Percentiles rank a stretch among this genome's conserved stretches.
These are phyloP conservation scores for Plasmodium knowlesi DNA, from an alignment of 169 alveolate species.

Conservation along the genomic window DNA sequence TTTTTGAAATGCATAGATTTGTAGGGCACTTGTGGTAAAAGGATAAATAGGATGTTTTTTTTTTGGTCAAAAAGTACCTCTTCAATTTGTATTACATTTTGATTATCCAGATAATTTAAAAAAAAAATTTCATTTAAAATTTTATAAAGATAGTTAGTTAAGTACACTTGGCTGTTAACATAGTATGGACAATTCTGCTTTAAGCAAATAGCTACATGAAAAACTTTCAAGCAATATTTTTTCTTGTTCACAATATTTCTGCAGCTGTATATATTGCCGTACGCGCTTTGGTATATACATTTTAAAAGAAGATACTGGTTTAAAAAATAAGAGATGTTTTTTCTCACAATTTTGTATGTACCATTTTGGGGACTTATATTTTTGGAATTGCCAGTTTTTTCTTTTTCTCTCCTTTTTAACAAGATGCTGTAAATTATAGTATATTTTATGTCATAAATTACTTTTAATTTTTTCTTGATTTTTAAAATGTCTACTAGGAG, in stretches of 20 bases:
- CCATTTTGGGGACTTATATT: neutral
- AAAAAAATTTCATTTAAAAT: conserved; percentile 60
- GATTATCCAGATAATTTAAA: conserved; percentile 43
- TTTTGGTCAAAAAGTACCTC: conserved; percentile 45
- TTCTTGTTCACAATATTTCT: conserved; percentile 39
- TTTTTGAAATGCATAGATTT: conserved; percentile 70
- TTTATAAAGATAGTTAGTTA: conserved; percentile 46
- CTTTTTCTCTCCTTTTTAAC: conserved; percentile 17
- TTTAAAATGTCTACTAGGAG: conserved; percentile 45
- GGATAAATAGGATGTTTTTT: conserved; percentile 16
- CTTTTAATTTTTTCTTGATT: conserved; percentile 40
- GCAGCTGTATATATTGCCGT: conserved; percentile 47
- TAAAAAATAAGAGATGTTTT: conserved; percentile 46
- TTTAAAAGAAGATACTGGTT: conserved; percentile 52
- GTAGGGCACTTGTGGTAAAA: conserved; percentile 38
- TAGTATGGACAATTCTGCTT: conserved; percentile 56
- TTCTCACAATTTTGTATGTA: conserved; percentile 58
- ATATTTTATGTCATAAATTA: conserved; percentile 55
- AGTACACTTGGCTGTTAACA: conserved; percentile 33
- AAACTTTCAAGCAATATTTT: conserved; percentile 60
- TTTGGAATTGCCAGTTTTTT: neutral
- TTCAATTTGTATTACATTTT: conserved; percentile 53
- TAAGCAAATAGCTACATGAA: conserved; percentile 29
- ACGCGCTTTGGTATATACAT: conserved; percentile 36
- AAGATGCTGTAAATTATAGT: conserved; percentile 41